Evolutionary conservation across 2,329 filamentous ascomycete species (phyloP), one percentile per base, ranked within the genome.

Genomic region (Penicillium sp.): DNA sequence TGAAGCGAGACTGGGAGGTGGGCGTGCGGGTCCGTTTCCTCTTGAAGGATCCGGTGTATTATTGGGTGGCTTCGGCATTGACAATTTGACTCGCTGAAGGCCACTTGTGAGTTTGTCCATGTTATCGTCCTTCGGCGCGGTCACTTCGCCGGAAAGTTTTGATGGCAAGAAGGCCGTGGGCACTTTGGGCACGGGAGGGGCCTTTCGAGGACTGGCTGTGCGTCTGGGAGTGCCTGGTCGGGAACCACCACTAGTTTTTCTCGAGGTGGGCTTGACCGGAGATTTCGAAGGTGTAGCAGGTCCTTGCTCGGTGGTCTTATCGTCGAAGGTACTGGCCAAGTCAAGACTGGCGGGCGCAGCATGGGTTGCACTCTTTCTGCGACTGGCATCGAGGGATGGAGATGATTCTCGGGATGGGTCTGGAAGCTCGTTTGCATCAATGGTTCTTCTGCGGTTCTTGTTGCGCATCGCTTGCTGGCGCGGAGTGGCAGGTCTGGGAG

Each of bases 371-470:
- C 67, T 72, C 54, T 70, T 69, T 33, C 67, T 54, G 24, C 68
- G 62, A 35, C 58, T 54, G 13, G 57, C 50, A 40, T 56, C 58
- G n/a, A 56, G 50, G 2, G 53, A 59, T 9, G 66, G 61, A 0
- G 65, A 63, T 20, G 54, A 55, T 30, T 62, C 60, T 30, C 49
- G 36, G 10, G 63, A 53, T n/a, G 67, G 50, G 53, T 69, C 69
- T 35, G 76, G 71, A 7, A 81, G 61, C 31, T 77, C 73, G n/a
- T 74, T 69, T 1, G 79, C 68, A 25, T 79, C 80, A 40, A 87
- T 80, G 0, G 86, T 90, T 55, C 77, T 86, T 48, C 87, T 76
- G 28, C 87, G 80, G 57, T 74, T 78, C 49, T 68, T 38, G 33
- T 36, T 63, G 57, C 74, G 76, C 50, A 75, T 73, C 5, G 72